Evolutionary conservation across 148 eudicot genomes (phyloP).

Genomic region (Cornus suecica): DNA sequence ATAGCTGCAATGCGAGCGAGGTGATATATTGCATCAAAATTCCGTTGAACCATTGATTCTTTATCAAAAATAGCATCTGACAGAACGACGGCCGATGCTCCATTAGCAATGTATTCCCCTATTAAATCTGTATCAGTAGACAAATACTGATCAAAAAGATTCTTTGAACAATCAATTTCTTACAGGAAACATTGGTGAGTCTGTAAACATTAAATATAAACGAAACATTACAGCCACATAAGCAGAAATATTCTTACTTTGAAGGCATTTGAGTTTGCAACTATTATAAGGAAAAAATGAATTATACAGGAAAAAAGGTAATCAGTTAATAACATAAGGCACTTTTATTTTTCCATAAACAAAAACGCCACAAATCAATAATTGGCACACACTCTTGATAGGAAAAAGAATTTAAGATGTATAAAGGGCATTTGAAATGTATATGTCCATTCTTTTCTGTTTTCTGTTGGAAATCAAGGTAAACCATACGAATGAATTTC

Average conservation of each 20-base stretch:
- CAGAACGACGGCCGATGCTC: slow-evolving; percentile 77
- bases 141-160: slow-evolving; percentile 5
- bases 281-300: neutral
- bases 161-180: neutral
- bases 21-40: slow-evolving; percentile 40
- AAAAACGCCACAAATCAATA: neutral
- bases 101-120: slow-evolving; percentile 51
- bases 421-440: neutral
- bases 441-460: neutral
- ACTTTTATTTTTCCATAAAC: neutral
- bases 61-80: slow-evolving; percentile 82
- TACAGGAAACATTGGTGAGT: neutral
- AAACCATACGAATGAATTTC: too few species aligned
- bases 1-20: slow-evolving; percentile 56
- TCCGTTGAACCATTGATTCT: slow-evolving; percentile 47
- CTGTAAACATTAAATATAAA: neutral
- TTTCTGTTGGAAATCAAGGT: neutral
- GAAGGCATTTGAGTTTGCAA: neutral
- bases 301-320: neutral
- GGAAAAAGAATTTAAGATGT: neutral
- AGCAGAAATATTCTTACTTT: neutral
- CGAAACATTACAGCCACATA: neutral
- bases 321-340: neutral
- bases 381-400: neutral
- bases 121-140: slow-evolving; percentile 40